A percentile compares a stretch with the other conserved stretches of the same genome.
These are phyloP conservation scores for Pseudohalonectria lignicola DNA, from an alignment of 2,329 filamentous ascomycete species.

Conservation along the genomic window DNA sequence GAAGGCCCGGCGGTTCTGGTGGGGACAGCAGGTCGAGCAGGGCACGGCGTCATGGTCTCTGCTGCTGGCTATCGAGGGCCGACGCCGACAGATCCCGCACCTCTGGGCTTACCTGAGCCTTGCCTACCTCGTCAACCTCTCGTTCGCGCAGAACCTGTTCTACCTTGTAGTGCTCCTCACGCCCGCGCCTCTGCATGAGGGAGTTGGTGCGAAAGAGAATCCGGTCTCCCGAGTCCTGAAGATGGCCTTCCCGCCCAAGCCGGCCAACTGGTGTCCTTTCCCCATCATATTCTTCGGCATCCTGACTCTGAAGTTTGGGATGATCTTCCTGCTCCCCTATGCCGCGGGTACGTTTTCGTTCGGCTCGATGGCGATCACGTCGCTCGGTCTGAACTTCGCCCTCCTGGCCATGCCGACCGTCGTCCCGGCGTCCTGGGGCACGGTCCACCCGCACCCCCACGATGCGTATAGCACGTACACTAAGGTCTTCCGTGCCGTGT, in stretches of 20 bases:
- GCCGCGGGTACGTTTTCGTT: slow-evolving; percentile 29
- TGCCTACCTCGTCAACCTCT: slow-evolving; percentile 48
- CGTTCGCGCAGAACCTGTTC: slow-evolving; percentile 53
- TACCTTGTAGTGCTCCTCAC: slow-evolving; percentile 47
- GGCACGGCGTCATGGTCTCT: slow-evolving; percentile 42
- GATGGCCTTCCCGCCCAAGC: slow-evolving; percentile 25
- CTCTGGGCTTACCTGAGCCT: slow-evolving; percentile 46
- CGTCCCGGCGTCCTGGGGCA: slow-evolving; percentile 38
- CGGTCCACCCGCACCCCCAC: slow-evolving; percentile 26
- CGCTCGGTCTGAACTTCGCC: slow-evolving; percentile 22
- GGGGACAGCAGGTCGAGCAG: slow-evolving; percentile 49
- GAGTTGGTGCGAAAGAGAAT: no score
- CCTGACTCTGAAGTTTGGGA: slow-evolving; percentile 21
- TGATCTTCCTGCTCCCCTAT: slow-evolving; percentile 25
- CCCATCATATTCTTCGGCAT: slow-evolving; percentile 7
- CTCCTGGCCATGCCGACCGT: slow-evolving; percentile 34
- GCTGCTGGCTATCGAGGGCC: slow-evolving; percentile 48
- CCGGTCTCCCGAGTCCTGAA: slow-evolving; percentile 12
- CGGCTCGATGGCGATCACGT: slow-evolving; percentile 15
- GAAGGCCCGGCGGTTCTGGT: slow-evolving; percentile 46
- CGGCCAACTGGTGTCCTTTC: slow-evolving; percentile 30
- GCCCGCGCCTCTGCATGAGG: slow-evolving; percentile 32
- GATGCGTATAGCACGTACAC: slow-evolving; percentile 27
- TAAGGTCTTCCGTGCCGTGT: slow-evolving; percentile 35
- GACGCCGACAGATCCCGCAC: slow-evolving; percentile 41